Base-by-base conservation (phyloP, 2,329 filamentous ascomycete genomes). In the Diaporthe nobilis region DNA sequence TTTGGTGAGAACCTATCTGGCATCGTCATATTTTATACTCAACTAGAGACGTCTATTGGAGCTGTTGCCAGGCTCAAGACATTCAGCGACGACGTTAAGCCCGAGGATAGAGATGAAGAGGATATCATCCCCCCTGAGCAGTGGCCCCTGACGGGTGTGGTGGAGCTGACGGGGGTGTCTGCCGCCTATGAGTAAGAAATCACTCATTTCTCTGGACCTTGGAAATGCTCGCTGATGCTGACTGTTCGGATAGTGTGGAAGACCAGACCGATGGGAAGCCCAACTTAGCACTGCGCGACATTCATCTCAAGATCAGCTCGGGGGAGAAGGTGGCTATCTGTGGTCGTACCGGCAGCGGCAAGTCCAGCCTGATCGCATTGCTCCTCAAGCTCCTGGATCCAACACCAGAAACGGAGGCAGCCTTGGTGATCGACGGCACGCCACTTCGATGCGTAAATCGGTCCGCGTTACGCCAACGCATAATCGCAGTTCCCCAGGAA, bases 401-500 rank as follows among this genome's bases (percentile, higher is more conserved):
- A 2, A 60, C 84, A 0, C 72, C 82, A 0, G 78, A 72, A 1
- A 78, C 77, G 0, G 44, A 72, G 0, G 42, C 67, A 6, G 79
- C 81, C n/a, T 85, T 89, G 22, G 75, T 79, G 0, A 87, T 90
- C 17, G 88, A 90, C 75, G 82, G 78, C 37, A 73, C 86, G 0
- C 79, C 82, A 0, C 81, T 87, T 2, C 53, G 80, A 28, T 74
- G 75, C 1, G 81, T 91, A 10, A 79, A 87, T 65, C 85, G 88
- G 2, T 31, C 81, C 0, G 80, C 81, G 0, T 82, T 91, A 0
- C 86, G 89, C 7, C 81, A 85, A 51, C 86, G 85, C 1, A 81
- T 91, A 57, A 87, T 89, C 20, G 87, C 87, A 7, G 82, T 91
- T 1, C 88, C 89, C 0, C 89, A 91, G 79, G 89, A 91, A 9